Base-by-base conservation (phyloP, 139 green algal species). In the Zygnema cylindricum region DNA sequence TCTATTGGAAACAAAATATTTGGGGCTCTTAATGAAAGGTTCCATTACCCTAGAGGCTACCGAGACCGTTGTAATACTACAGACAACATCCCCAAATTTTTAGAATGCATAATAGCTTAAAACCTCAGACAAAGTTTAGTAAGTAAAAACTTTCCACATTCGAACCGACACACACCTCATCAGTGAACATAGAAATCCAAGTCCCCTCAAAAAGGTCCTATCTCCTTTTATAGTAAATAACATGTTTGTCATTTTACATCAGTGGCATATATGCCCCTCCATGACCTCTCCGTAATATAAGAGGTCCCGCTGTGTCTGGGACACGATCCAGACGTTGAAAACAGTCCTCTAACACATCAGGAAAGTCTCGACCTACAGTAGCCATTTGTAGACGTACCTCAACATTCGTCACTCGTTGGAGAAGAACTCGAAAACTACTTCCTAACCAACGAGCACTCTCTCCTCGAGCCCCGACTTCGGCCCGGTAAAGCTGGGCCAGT, bases 91-190 rank as follows among this genome's bases (percentile, higher is more conserved):
- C n/a, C n/a, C n/a, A n/a, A n/a, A n/a, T n/a, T n/a, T n/a, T n/a
- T n/a, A n/a, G n/a, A n/a, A n/a, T n/a, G n/a, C n/a, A n/a, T n/a
- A n/a, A n/a, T n/a, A n/a, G n/a, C n/a, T n/a, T n/a, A n/a, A n/a
- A n/a, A n/a, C n/a, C n/a, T n/a, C n/a, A n/a, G n/a, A n/a, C n/a
- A n/a, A n/a, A n/a, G n/a, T n/a, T n/a, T n/a, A n/a, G n/a, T n/a
- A n/a, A n/a, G n/a, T n/a, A n/a, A n/a, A n/a, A n/a, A n/a, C n/a
- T n/a, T n/a, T n/a, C n/a, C n/a, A n/a, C n/a, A n/a, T n/a, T n/a
- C n/a, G n/a, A n/a, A n/a, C n/a, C n/a, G n/a, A 94, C 98, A 0
- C 98, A 98, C 91, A 95, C 95, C 0, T 96, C 93, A 69, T 98
- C n/a, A n/a, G n/a, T n/a, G n/a, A n/a, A 99, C 95, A 95, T 99